These are phyloP conservation scores for Fusarium falciforme DNA, from an alignment of 2,329 filamentous ascomycete genomes.

Conservation along the genomic window DNA sequence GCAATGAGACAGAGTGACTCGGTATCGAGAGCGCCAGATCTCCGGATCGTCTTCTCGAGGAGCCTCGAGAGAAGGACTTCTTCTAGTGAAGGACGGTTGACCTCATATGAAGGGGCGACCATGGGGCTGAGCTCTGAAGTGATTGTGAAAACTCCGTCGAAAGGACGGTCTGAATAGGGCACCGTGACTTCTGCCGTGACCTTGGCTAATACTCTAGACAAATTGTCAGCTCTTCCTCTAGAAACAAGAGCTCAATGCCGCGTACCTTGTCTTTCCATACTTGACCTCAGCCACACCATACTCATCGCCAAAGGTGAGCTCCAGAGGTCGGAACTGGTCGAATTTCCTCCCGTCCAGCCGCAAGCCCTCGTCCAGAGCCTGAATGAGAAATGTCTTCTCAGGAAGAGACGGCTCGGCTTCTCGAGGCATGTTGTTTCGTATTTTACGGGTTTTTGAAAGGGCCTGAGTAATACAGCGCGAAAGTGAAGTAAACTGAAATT, in stretches of 20 bases:
- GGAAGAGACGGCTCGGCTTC: constrained; percentile 91
- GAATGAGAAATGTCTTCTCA: constrained; percentile 86
- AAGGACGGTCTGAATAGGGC: constrained; percentile 88
- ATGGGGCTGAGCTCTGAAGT: constrained; percentile 91
- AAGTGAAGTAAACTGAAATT: constrained; percentile 2
- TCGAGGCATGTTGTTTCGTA: constrained; percentile 77
- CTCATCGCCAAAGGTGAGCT: constrained; percentile 87
- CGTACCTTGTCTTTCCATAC: constrained; percentile 89
- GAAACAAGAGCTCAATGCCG: not conserved
- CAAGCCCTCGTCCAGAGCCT: constrained; percentile 83
- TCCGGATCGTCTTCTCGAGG: constrained; percentile 92
- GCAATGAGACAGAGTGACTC: constrained; percentile 95
- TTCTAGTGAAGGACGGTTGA: constrained; percentile 82
- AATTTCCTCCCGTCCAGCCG: constrained; percentile 86
- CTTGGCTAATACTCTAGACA: constrained; percentile 78
- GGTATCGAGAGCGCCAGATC: constrained; percentile 91
- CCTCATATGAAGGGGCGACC: constrained; percentile 90
- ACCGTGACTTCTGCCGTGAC: constrained; percentile 90
- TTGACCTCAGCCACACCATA: constrained; percentile 90
- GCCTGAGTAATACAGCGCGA: constrained; percentile 1
- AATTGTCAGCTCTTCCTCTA: constrained; percentile 15
- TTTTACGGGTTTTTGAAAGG: constrained; percentile 18
- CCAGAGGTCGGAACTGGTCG: constrained; percentile 82
- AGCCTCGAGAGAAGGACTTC: constrained; percentile 89
- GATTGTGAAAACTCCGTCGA: constrained; percentile 96